Evolutionary conservation across 495 filamentous ascomycete species (phyloP), one percentile per base, ranked within the genome.

Genomic region (Annulohypoxylon bovei): DNA sequence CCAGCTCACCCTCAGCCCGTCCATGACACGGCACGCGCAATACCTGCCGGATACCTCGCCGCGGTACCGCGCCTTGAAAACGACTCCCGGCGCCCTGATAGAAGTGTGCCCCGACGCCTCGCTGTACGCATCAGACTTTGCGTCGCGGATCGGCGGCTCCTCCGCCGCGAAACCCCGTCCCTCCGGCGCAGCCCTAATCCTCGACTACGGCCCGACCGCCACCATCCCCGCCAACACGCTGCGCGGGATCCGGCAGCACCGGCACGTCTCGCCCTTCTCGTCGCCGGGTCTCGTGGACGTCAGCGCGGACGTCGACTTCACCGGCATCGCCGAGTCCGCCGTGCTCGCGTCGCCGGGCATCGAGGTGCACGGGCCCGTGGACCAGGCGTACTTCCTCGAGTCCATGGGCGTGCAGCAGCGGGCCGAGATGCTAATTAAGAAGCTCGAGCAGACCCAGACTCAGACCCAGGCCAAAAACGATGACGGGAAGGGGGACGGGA

Each of bases 301-400:
- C 4, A 90, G 87, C 67, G 95, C 91, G 0, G 94, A 99, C 77
- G 95, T 99, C 0, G 95, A 99, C 76, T 99, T 99, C 71, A 83
- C 82, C 1, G 92, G 89, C 5, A 79, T 99, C 4, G 93, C 92
- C 2, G 95, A 98, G 79, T 84, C 91, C 1, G 95, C 94, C 3
- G 78, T 92, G 16, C 80, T 83, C 27, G 90, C 91, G 0, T 92
- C 88, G 65, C 86, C 89, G 6, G 90, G 88, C 1, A 89, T 98
- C 14, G 95, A 98, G 77, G 92, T 97, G 12, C 93, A 98, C 77
- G 95, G 95, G 0, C 95, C 95, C 3, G 90, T 98, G 2, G 89
- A 94, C 72, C 95, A 99, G 79, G 93, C 88, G 0, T 79, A 81
- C 22, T 99, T 94, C 79, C 80, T 99, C 58, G 79, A 84, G 60